Conservation (phyloP, 345 rosid species). For the Moricandia arvensis region DNA sequence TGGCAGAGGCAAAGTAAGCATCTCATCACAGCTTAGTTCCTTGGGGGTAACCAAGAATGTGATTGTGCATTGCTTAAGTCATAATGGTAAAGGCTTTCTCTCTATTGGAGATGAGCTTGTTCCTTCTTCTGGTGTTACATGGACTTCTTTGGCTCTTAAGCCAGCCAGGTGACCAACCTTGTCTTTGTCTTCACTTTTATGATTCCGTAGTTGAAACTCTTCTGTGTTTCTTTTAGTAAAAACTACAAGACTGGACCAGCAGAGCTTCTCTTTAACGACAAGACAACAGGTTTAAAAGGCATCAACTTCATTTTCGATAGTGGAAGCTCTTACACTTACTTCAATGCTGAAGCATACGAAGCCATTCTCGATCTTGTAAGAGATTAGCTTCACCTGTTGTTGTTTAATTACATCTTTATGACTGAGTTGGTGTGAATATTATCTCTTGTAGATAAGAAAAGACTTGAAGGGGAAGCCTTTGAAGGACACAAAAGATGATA, state of each 20-base stretch:
- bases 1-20: constrained; percentile 67
- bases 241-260: constrained; percentile 67
- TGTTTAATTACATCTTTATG: neutral
- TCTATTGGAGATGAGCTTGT: constrained; percentile 69
- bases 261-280: constrained; percentile 56
- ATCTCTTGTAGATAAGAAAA: constrained; percentile 27
- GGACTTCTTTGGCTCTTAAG: constrained; percentile 54
- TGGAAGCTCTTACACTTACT: constrained; percentile 91
- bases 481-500: constrained; percentile 51
- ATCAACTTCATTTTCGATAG: constrained; percentile 70
- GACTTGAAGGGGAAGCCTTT: constrained; percentile 48
- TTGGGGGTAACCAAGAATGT: constrained; percentile 54
- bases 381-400: neutral
- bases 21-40: constrained; percentile 55
- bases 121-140: constrained; percentile 58
- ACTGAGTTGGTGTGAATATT: neutral
- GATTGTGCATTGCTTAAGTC: constrained; percentile 79
- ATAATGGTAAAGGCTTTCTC: constrained; percentile 72
- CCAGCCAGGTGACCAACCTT: constrained; percentile 45
- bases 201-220: neutral
- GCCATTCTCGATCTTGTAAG: constrained; percentile 58
- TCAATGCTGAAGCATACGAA: constrained; percentile 51
- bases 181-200: neutral
- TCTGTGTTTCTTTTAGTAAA: constrained; percentile 46
- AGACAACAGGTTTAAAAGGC: constrained; percentile 56